A percentile compares a stretch with the other conserved stretches of the same genome.
phyloP scores from a whole-genome alignment of 2,329 filamentous ascomycete genomes.

The Exophiala sideris region DNA sequence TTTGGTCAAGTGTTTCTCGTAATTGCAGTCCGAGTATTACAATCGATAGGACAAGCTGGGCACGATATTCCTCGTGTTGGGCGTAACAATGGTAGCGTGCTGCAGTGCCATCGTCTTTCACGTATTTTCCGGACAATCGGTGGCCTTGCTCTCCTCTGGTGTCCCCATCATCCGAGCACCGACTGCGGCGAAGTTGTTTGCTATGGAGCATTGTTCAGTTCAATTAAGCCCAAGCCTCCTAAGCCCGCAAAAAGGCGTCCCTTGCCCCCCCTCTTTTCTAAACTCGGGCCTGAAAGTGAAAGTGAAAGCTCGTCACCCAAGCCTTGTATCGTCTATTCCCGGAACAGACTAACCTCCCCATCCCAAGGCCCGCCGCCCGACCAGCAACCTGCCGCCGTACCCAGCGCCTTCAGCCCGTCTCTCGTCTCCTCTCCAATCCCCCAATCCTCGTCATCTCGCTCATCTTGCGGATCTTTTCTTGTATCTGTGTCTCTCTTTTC shows the following conservation, averaged over 20 bases:
- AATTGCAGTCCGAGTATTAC: too few species aligned
- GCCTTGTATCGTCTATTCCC: too few species aligned
- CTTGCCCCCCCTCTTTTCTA: neutral
- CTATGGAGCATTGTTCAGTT: neutral
- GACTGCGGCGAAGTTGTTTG: neutral
- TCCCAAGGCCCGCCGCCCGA: constrained; percentile 4
- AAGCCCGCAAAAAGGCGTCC: too few species aligned
- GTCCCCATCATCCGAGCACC: constrained; percentile 3
- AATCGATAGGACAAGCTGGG: too few species aligned
- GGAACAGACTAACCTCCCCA: neutral
- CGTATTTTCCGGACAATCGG: neutral
- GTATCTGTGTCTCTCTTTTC: constrained; percentile 9
- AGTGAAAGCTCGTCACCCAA: too few species aligned
- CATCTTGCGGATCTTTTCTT: constrained; percentile 19
- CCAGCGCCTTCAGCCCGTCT: constrained; percentile 5
- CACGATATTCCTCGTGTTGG: neutral
- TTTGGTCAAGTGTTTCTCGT: too few species aligned
- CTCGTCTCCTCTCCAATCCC: constrained; percentile 9
- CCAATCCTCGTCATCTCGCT: constrained; percentile 19
- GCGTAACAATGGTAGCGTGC: neutral
- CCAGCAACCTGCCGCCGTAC: neutral
- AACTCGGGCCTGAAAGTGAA: constrained; percentile 1
- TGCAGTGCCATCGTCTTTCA: neutral
- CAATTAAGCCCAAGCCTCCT: too few species aligned
- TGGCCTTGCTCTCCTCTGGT: neutral